A percentile compares a stretch with the other conserved stretches of the same genome.
These are phyloP conservation scores for Taphrina flavorubra DNA, from an alignment of 1,139 yeast genomes.

Conservation along the genomic window DNA sequence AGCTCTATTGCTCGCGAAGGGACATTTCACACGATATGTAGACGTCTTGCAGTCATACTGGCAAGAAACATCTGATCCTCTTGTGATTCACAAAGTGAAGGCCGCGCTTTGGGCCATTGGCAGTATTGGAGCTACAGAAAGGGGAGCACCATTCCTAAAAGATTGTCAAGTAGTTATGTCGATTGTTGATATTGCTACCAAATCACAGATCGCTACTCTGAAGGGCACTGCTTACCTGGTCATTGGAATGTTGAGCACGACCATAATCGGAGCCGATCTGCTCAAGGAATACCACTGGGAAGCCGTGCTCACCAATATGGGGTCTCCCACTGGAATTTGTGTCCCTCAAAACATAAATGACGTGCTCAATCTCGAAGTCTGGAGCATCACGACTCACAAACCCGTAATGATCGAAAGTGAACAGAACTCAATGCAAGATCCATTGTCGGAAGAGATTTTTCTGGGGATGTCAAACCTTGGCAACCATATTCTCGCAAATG, in stretches of 20 bases:
- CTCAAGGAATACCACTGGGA: slow-evolving; percentile 82
- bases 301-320: slow-evolving; percentile 62
- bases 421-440: slow-evolving; percentile 49
- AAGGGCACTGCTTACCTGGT: slow-evolving; percentile 69
- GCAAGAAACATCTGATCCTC: slow-evolving; percentile 49
- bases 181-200: slow-evolving; percentile 60
- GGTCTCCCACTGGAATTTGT: slow-evolving; percentile 61
- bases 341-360: slow-evolving; percentile 48
- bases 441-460: slow-evolving; percentile 59
- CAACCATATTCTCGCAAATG: slow-evolving; percentile 66
- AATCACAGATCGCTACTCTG: slow-evolving; percentile 66
- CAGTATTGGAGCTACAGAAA: slow-evolving; percentile 64
- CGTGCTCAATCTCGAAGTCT: slow-evolving; percentile 43
- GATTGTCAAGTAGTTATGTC: slow-evolving; percentile 64
- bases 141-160: slow-evolving; percentile 61
- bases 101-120: slow-evolving; percentile 90
- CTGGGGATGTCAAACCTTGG: slow-evolving; percentile 62
- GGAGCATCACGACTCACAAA: slow-evolving; percentile 13
- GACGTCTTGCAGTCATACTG: slow-evolving; percentile 50
- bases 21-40: slow-evolving; percentile 58
- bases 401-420: slow-evolving; percentile 31
- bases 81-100: slow-evolving; percentile 59
- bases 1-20: slow-evolving; percentile 57
- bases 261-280: slow-evolving; percentile 82
- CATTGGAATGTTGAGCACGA: slow-evolving; percentile 73